These are phyloP conservation scores for Ustilaginoidea virens DNA, from an alignment of 2,329 filamentous ascomycete genomes.

Conservation along the genomic window DNA sequence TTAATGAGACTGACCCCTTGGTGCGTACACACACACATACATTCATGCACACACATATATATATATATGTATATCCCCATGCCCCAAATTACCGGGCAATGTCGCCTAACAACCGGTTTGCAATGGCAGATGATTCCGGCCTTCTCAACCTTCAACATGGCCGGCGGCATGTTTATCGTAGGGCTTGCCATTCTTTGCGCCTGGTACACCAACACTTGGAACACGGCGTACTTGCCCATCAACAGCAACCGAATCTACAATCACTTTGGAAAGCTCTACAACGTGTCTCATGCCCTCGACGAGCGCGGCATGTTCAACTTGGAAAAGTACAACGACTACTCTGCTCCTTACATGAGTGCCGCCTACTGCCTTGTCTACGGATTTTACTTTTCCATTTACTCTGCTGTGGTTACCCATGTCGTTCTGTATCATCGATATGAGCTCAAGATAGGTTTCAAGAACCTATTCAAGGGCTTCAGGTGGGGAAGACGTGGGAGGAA, in stretches of 20 bases:
- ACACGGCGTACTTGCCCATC: conserved; percentile 23
- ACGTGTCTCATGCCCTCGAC: conserved; percentile 20
- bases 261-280: conserved; percentile 22
- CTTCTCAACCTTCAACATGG: conserved; percentile 20
- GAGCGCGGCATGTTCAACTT: conserved; percentile 19
- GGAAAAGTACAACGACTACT: conserved; percentile 23
- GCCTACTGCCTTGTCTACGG: conserved; percentile 19
- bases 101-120: too few species aligned
- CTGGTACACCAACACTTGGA: conserved; percentile 19
- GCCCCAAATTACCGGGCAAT: too few species aligned
- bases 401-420: conserved; percentile 23
- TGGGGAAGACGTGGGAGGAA: conserved; percentile 11
- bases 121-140: conserved; percentile 15
- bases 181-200: conserved; percentile 15
- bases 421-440: conserved; percentile 23
- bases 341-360: conserved; percentile 24
- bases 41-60: too few species aligned
- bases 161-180: conserved; percentile 14
- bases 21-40: too few species aligned
- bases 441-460: conserved; percentile 20
- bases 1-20: conserved; percentile 17
- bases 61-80: too few species aligned
- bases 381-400: conserved; percentile 26
- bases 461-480: conserved; percentile 13
- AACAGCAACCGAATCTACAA: conserved; percentile 24